Conservation (phyloP, 257 asterid species). For the Solanum tarapatanum region DNA sequence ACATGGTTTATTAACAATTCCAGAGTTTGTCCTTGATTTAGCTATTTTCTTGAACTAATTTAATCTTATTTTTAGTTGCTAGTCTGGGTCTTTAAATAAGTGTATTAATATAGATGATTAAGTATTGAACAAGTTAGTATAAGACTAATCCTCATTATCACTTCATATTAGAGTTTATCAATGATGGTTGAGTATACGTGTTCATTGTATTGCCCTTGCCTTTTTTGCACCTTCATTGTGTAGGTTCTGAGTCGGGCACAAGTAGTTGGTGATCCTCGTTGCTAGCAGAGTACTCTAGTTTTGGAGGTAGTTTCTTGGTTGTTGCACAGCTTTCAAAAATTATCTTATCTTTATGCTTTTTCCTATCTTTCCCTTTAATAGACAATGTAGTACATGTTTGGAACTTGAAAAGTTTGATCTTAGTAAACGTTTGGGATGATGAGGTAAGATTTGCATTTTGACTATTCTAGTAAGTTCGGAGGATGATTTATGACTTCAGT, state of each 20-base stretch:
- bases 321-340: neutral
- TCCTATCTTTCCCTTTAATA: neutral
- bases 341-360: neutral
- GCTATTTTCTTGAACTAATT: neutral
- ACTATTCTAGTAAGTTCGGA: neutral
- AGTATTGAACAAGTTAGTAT: neutral
- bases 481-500: neutral
- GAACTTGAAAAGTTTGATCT: too few species aligned
- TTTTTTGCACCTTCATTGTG: neutral
- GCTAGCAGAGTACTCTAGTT: neutral
- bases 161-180: neutral
- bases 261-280: neutral
- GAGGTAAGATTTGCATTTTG: neutral
- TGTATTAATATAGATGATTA: too few species aligned
- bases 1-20: neutral
- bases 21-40: neutral
- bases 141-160: neutral
- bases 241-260: neutral
- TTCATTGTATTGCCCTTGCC: neutral
- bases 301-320: neutral
- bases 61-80: neutral
- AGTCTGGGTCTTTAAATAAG: neutral
- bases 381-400: neutral
- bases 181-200: neutral
- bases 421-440: neutral